phyloP scores from a whole-genome alignment of 768 basidiomycete genomes.

The Xerocomellus amylosporus region DNA sequence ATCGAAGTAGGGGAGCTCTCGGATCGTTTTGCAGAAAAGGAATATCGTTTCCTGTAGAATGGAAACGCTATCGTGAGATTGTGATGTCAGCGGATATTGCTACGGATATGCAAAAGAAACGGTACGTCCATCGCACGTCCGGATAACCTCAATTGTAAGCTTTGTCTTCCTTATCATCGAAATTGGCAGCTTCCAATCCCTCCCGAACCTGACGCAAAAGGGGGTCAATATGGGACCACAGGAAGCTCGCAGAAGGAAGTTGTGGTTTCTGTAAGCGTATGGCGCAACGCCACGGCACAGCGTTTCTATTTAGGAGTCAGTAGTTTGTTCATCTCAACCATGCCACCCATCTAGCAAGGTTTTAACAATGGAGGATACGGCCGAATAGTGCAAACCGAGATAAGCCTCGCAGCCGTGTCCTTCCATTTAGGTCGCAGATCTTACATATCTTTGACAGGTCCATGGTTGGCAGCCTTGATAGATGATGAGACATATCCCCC shows the following conservation, averaged over 20 bases:
- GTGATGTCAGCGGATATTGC: too few species aligned
- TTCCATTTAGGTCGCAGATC: background rate
- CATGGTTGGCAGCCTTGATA: too few species aligned
- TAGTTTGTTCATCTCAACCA: background rate
- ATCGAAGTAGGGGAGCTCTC: background rate
- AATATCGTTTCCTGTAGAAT: conserved; percentile 9
- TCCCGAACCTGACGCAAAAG: background rate
- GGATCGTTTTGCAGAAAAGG: background rate
- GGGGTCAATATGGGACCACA: background rate
- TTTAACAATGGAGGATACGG: background rate
- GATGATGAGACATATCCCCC: too few species aligned
- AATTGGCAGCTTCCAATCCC: background rate
- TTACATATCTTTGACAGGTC: background rate
- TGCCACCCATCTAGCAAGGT: background rate
- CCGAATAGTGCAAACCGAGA: background rate
- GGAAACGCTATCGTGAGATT: background rate
- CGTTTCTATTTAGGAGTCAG: too few species aligned
- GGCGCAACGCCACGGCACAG: too few species aligned
- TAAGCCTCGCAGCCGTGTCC: background rate
- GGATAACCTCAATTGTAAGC: background rate
- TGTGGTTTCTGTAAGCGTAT: background rate
- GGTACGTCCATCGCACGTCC: background rate
- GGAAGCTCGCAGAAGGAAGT: background rate
- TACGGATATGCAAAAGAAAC: background rate
- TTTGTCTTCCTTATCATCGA: background rate